These are phyloP conservation scores for Mortierella sp. DNA, from an alignment of 371 early-diverging fungal genomes.

Conservation along the genomic window DNA sequence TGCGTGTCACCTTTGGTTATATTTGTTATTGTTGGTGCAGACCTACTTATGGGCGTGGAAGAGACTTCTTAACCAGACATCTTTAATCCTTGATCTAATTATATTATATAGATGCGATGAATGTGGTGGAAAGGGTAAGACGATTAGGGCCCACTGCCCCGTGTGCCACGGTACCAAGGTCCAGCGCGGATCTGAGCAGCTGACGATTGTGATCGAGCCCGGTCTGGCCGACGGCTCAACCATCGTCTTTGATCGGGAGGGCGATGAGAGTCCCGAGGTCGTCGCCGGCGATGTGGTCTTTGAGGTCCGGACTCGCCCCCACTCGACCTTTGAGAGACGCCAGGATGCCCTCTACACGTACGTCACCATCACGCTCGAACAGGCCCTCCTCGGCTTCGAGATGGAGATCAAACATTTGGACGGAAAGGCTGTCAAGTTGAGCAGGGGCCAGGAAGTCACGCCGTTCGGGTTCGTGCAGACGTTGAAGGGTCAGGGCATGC, in stretches of 20 bases:
- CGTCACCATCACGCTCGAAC: slow-evolving; percentile 81
- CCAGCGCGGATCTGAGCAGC: slow-evolving; percentile 82
- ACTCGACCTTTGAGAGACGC: slow-evolving; percentile 84
- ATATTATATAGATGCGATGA: slow-evolving; percentile 74
- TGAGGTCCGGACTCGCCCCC: slow-evolving; percentile 82
- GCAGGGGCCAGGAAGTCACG: slow-evolving; percentile 69
- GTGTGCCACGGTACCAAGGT: slow-evolving; percentile 90
- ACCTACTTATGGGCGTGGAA: too few relatives aligned
- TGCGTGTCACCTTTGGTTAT: background rate
- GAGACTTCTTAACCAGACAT: too few relatives aligned
- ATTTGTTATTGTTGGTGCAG: too few relatives aligned
- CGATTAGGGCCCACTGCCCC: slow-evolving; percentile 82
- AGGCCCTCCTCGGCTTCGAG: slow-evolving; percentile 91
- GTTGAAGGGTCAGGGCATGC: slow-evolving; percentile 90
- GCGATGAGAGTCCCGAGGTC: slow-evolving; percentile 92
- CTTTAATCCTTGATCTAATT: background rate
- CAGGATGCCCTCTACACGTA: slow-evolving; percentile 88
- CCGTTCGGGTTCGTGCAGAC: slow-evolving; percentile 82
- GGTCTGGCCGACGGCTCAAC: slow-evolving; percentile 90
- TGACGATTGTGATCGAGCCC: slow-evolving; percentile 86
- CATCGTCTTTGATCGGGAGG: slow-evolving; percentile 91
- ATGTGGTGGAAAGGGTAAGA: slow-evolving; percentile 94
- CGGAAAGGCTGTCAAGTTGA: slow-evolving; percentile 74
- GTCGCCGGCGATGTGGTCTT: slow-evolving; percentile 93
- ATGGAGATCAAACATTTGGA: slow-evolving; percentile 89